A percentile compares a stretch with the other conserved stretches of the same genome.
Evolutionary conservation across 805 yeast genomes (phyloP).

Genomic region (Phaffomyces antillensis): DNA sequence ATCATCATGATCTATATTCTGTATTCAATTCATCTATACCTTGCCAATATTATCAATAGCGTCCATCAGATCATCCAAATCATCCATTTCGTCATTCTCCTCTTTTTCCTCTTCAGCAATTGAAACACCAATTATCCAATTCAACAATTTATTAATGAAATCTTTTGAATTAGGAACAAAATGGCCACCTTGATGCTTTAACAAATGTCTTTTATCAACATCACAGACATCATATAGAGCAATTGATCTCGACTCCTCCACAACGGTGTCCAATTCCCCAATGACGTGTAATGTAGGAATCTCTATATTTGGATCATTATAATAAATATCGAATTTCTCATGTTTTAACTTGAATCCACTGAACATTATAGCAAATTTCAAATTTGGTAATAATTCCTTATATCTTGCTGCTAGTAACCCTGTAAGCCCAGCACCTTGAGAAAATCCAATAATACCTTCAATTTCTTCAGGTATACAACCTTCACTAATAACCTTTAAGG

Average conservation of each 20-base stretch:
- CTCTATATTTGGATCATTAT: slow-evolving; percentile 13
- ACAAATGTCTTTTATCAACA: slow-evolving; percentile 32
- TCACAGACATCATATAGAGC: slow-evolving; percentile 46
- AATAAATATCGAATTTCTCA: slow-evolving; percentile 13
- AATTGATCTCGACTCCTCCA: slow-evolving; percentile 60
- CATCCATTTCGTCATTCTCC: slow-evolving; percentile 6
- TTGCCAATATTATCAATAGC: slow-evolving; percentile 36
- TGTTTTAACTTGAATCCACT: slow-evolving; percentile 48
- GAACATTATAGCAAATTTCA: slow-evolving; percentile 36
- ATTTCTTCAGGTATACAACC: slow-evolving; percentile 55
- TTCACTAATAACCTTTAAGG: slow-evolving; percentile 34
- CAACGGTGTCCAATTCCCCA: slow-evolving; percentile 88
- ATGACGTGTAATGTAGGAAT: slow-evolving; percentile 58
- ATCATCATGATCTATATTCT: not conserved
- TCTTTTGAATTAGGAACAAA: slow-evolving; percentile 82
- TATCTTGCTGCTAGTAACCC: slow-evolving; percentile 52
- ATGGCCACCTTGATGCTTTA: slow-evolving; percentile 94
- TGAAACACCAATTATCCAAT: slow-evolving; percentile 24
- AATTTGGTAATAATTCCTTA: slow-evolving; percentile 35
- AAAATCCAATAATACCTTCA: slow-evolving; percentile 81
- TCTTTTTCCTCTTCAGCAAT: not conserved
- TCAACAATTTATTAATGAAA: slow-evolving; percentile 26
- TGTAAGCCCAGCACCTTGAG: slow-evolving; percentile 87
- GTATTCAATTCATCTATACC: slow-evolving; percentile 5
- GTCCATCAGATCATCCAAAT: slow-evolving; percentile 29